Conservation (phyloP, 1,284 basidiomycete genomes). For the Apiotrichum veenhuisii region DNA sequence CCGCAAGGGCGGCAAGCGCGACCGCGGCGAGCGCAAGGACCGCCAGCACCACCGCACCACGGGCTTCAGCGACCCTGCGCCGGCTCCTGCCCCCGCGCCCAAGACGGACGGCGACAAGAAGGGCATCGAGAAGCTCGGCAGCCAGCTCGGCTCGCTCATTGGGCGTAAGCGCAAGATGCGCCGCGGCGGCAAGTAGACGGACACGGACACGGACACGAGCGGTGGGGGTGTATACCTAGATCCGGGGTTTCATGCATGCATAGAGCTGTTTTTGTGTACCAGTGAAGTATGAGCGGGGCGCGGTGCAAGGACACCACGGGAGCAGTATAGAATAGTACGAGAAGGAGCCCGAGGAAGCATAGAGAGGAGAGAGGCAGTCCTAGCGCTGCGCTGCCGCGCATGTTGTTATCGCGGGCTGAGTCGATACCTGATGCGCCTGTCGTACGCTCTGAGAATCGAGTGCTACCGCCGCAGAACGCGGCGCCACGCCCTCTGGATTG, state of each 20-base stretch:
- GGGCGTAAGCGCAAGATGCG: constrained; percentile 47
- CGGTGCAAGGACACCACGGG: neutral
- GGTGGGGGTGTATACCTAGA: neutral
- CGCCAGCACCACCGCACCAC: too few relatives aligned
- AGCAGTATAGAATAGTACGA: neutral
- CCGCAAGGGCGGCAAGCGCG: neutral
- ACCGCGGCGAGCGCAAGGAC: constrained; percentile 1
- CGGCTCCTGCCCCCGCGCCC: neutral
- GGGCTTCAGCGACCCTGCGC: neutral
- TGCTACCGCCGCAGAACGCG: neutral
- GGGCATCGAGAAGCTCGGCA: constrained; percentile 45
- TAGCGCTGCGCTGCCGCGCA: too few relatives aligned
- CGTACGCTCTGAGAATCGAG: too few relatives aligned
- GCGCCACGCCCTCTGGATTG: neutral
- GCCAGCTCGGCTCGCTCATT: constrained; percentile 47
- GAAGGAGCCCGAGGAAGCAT: too few relatives aligned
- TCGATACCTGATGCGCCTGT: too few relatives aligned
- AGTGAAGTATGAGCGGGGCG: too few relatives aligned
- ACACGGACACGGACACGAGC: too few relatives aligned
- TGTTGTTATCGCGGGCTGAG: too few relatives aligned
- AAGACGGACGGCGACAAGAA: constrained; percentile 33
- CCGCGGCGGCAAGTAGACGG: constrained; percentile 8
- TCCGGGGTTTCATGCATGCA: too few relatives aligned
- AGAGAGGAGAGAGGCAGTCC: too few relatives aligned
- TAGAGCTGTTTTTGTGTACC: neutral